phyloP scores from a whole-genome alignment of 1,139 yeast species.

The Zygoascus meyerae region DNA sequence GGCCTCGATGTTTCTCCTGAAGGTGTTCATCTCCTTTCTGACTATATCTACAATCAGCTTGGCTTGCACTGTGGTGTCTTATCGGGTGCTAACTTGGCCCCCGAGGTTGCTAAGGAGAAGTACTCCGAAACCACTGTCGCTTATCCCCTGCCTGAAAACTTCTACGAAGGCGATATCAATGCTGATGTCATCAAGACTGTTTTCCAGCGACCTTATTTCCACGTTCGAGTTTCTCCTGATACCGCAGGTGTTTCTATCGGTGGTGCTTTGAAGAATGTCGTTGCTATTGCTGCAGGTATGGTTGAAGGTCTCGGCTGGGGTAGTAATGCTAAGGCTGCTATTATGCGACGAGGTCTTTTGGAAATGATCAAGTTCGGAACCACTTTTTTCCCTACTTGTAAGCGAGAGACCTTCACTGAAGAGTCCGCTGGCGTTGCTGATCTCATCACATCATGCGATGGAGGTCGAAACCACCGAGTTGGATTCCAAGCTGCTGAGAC shows the following conservation, averaged over 20 bases:
- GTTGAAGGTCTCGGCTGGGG: constrained; percentile 98
- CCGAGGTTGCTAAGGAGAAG: constrained; percentile 87
- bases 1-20: constrained; percentile 79
- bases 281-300: constrained; percentile 90
- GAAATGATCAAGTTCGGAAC: constrained; percentile 85
- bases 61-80: constrained; percentile 90
- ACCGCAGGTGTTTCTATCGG: constrained; percentile 92
- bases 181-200: constrained; percentile 59
- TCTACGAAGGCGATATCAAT: constrained; percentile 71
- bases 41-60: constrained; percentile 65
- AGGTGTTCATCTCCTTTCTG: constrained; percentile 75
- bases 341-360: constrained; percentile 86
- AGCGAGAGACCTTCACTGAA: constrained; percentile 74
- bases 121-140: constrained; percentile 97
- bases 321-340: constrained; percentile 92
- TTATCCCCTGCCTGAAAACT: constrained; percentile 62
- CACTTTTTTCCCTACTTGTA: constrained; percentile 62
- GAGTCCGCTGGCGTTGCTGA: constrained; percentile 97
- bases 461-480: constrained; percentile 90
- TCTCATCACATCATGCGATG: constrained; percentile 90
- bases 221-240: constrained; percentile 80
- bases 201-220: constrained; percentile 95
- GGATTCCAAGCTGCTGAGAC: constrained; percentile 61
- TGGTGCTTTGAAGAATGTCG: constrained; percentile 91
- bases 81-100: constrained; percentile 92